Evolutionary conservation across 768 basidiomycete species (phyloP).

Genomic region (Calocybe indica): DNA sequence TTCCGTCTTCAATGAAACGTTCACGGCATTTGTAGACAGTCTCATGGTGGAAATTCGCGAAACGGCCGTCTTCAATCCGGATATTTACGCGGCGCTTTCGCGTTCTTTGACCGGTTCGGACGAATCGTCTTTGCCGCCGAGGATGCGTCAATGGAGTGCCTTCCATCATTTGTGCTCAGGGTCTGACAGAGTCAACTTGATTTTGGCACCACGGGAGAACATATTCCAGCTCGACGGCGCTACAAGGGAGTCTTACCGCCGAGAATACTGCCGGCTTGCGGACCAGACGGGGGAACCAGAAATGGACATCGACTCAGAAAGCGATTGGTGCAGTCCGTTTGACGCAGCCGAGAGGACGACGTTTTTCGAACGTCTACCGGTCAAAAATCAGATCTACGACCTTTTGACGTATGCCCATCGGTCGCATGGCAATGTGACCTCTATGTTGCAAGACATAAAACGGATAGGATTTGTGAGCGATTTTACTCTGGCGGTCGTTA

Average conservation of each 20-base stretch:
- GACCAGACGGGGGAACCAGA: constrained; percentile 16
- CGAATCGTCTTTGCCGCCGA: constrained; percentile 26
- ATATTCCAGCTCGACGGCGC: constrained; percentile 44
- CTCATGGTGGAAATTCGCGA: constrained; percentile 54
- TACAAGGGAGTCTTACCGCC: constrained; percentile 44
- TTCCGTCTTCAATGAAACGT: constrained; percentile 42
- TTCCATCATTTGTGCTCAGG: constrained; percentile 60
- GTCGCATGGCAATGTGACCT: constrained; percentile 44
- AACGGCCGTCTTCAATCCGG: constrained; percentile 50
- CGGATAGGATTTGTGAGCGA: constrained; percentile 54
- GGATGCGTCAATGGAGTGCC: constrained; percentile 43
- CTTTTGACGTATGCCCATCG: constrained; percentile 63
- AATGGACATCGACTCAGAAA: background rate
- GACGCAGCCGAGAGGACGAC: constrained; percentile 16
- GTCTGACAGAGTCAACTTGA: constrained; percentile 49
- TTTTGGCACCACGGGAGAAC: constrained; percentile 56
- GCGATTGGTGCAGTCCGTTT: constrained; percentile 1
- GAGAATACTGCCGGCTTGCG: constrained; percentile 38
- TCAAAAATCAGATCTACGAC: constrained; percentile 64
- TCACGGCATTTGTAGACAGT: constrained; percentile 42
- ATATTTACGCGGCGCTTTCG: constrained; percentile 47
- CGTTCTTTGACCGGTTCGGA: constrained; percentile 40
- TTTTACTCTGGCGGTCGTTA: background rate
- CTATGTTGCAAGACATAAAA: constrained; percentile 51
- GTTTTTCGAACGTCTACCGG: constrained; percentile 58